These are phyloP conservation scores for Peronospora destructor DNA, from an alignment of 352 stramenopile species.

Conservation along the genomic window DNA sequence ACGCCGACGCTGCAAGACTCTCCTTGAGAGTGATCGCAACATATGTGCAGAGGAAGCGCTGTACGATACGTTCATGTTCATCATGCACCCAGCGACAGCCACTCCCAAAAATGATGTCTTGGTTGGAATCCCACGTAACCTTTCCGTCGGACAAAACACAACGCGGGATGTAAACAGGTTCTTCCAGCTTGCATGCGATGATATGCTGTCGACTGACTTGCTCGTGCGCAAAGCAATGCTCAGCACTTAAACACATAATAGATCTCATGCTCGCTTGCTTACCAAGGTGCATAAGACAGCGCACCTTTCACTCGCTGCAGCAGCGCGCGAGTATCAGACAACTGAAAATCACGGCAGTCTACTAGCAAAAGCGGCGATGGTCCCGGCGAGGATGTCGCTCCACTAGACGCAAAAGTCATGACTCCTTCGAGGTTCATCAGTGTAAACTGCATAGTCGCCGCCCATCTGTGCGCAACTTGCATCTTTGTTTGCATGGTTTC, in stretches of 20 bases:
- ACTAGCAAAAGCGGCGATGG: conserved; percentile 41
- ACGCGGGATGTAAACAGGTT: conserved; percentile 4
- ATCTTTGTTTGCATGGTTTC: conserved; percentile 60
- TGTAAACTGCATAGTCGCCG: conserved; percentile 68
- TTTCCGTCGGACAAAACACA: conserved; percentile 2
- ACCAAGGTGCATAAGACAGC: conserved; percentile 6
- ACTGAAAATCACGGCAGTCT: conserved; percentile 40
- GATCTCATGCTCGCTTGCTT: neutral
- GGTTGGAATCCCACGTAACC: conserved; percentile 45
- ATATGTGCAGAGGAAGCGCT: conserved; percentile 41
- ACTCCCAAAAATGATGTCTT: conserved; percentile 84
- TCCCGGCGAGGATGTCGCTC: conserved; percentile 6
- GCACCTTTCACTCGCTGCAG: conserved; percentile 37
- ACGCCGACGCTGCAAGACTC: conserved; percentile 68
- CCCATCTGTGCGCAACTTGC: conserved; percentile 49
- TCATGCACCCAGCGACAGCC: conserved; percentile 63
- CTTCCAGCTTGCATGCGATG: conserved; percentile 30
- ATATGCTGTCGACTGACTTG: conserved; percentile 17
- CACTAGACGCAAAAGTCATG: conserved; percentile 44
- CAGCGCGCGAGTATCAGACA: conserved; percentile 33
- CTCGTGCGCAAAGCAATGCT: conserved; percentile 28
- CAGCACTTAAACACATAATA: conserved; percentile 14
- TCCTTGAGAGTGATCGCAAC: conserved; percentile 78
- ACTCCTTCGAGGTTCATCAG: conserved; percentile 79
- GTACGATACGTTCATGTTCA: conserved; percentile 67